Evolutionary conservation across 768 basidiomycete species (phyloP).

Genomic region (Naganishia onofrii): DNA sequence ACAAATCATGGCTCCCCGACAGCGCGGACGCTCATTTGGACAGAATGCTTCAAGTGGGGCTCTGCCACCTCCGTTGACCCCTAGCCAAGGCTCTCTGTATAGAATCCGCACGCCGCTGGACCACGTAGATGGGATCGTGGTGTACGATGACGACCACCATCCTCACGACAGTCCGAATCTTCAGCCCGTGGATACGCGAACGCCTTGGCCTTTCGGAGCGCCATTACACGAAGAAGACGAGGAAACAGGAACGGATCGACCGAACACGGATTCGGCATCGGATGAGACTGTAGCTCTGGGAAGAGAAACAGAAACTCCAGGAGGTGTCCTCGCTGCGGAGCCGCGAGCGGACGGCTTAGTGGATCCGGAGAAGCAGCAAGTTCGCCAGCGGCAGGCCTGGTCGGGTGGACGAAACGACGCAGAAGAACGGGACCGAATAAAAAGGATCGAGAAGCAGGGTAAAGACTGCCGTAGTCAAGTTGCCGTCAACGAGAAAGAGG

Average conservation of each 20-base stretch:
- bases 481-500: not conserved
- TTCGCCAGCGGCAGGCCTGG: conserved; percentile 16
- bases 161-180: conserved; percentile 9
- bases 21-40: conserved; percentile 18
- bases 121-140: conserved; percentile 20
- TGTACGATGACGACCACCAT: conserved; percentile 28
- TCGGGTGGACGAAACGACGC: conserved; percentile 2
- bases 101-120: conserved; percentile 26
- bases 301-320: not conserved
- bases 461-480: conserved; percentile 5
- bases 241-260: not conserved
- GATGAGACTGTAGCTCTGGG: not conserved
- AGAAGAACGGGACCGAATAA: conserved; percentile 7
- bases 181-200: not conserved
- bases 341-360: not conserved
- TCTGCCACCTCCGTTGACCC: not conserved
- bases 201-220: conserved; percentile 13
- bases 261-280: not conserved
- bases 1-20: conserved; percentile 3
- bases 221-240: conserved; percentile 16
- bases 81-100: not conserved
- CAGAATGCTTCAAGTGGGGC: not conserved
- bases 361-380: not conserved
- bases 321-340: not conserved
- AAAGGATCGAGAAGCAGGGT: not conserved